A percentile compares a stretch with the other conserved stretches of the same genome.
Evolutionary conservation across 2,329 filamentous ascomycete species (phyloP).

Genomic region (Truncatella angustata): DNA sequence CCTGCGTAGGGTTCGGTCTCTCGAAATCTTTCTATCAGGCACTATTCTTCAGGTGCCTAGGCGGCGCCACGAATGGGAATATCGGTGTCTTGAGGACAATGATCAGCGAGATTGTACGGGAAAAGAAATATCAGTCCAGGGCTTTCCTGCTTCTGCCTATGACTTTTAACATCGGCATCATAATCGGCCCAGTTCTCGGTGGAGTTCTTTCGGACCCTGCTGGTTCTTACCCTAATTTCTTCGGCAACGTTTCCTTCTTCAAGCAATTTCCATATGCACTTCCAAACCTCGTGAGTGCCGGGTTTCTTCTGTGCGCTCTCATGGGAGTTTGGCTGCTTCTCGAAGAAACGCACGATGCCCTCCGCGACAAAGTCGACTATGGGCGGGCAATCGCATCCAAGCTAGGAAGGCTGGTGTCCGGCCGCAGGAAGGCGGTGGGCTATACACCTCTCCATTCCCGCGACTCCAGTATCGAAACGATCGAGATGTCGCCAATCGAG

Average conservation of each 20-base stretch:
- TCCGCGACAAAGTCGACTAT: conserved; percentile 39
- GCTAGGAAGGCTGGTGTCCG: conserved; percentile 28
- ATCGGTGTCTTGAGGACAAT: conserved; percentile 74
- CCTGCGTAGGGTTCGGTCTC: conserved; percentile 69
- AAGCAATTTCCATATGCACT: conserved; percentile 50
- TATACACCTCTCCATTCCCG: conserved; percentile 35
- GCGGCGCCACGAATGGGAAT: conserved; percentile 71
- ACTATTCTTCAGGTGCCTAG: conserved; percentile 61
- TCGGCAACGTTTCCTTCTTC: conserved; percentile 47
- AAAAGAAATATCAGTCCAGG: conserved; percentile 42
- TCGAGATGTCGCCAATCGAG: conserved; percentile 30
- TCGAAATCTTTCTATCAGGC: conserved; percentile 61
- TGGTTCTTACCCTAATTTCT: conserved; percentile 39
- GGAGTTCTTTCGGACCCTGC: conserved; percentile 45
- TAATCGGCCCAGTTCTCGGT: conserved; percentile 54
- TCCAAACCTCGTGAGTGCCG: conserved; percentile 52
- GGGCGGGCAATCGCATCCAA: conserved; percentile 40
- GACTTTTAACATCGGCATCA: conserved; percentile 68
- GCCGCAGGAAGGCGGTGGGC: conserved; percentile 17
- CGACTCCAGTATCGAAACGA: conserved; percentile 20
- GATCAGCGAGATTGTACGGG: conserved; percentile 42
- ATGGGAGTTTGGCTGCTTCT: conserved; percentile 47
- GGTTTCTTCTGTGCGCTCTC: conserved; percentile 43
- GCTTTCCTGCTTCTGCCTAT: conserved; percentile 52
- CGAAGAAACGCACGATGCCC: conserved; percentile 51